These are phyloP conservation scores for Salix exigua DNA, from an alignment of 345 rosid genomes.

Conservation along the genomic window DNA sequence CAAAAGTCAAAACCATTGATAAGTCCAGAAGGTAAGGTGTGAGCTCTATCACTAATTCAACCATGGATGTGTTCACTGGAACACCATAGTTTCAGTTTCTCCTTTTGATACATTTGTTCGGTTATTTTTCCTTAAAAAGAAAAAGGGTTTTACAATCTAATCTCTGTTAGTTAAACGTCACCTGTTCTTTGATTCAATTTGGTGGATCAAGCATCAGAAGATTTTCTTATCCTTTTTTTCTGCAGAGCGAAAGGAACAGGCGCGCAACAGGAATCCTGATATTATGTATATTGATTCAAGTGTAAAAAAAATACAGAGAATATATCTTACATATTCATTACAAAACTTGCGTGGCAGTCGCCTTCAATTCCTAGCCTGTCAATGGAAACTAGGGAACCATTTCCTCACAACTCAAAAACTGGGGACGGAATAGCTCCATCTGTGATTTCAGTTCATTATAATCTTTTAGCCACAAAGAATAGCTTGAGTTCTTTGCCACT, in stretches of 20 bases:
- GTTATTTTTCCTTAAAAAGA: background rate
- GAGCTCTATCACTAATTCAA: background rate
- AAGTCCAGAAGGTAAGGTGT: slow-evolving; percentile 23
- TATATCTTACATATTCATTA: background rate
- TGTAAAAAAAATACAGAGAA: background rate
- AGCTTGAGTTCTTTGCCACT: slow-evolving; percentile 60
- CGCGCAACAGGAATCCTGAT: background rate
- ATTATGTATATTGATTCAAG: background rate
- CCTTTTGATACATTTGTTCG: background rate
- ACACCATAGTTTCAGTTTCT: background rate
- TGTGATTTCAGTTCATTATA: slow-evolving; percentile 32
- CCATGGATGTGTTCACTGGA: background rate
- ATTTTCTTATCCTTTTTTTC: background rate
- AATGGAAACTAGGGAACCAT: slow-evolving; percentile 21
- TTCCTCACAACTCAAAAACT: slow-evolving; percentile 21
- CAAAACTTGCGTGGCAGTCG: background rate
- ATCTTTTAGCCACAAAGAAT: slow-evolving; percentile 47
- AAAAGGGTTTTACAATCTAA: background rate
- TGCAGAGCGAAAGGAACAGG: background rate
- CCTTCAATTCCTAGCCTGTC: background rate
- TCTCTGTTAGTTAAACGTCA: background rate
- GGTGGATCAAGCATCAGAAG: background rate
- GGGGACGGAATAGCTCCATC: background rate
- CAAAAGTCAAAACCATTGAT: no score
- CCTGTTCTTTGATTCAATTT: background rate